phyloP scores from a whole-genome alignment of 1,139 yeast species.

The Nakaseomyces sp. region DNA sequence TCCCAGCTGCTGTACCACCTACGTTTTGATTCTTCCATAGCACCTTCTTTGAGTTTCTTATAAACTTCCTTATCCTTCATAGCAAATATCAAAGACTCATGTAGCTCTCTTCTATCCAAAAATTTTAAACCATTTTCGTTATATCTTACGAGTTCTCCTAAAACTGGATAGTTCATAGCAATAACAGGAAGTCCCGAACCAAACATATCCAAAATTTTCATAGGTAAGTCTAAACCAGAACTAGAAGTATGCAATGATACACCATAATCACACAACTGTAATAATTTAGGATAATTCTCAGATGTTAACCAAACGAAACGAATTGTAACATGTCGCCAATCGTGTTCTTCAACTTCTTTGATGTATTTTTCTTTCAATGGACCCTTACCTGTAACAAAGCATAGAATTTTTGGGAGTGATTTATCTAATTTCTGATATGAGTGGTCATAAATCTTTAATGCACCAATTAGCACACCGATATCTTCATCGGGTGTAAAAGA shows the following conservation, averaged over 20 bases:
- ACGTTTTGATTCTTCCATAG: constrained; percentile 51
- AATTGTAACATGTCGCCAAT: constrained; percentile 44
- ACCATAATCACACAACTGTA: constrained; percentile 78
- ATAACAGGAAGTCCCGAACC: constrained; percentile 94
- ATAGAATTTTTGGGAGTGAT: constrained; percentile 43
- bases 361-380: constrained; percentile 55
- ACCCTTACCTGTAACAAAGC: constrained; percentile 90
- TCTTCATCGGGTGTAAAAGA: constrained; percentile 97
- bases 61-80: constrained; percentile 37
- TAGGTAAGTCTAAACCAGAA: constrained; percentile 89
- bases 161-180: constrained; percentile 66
- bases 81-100: constrained; percentile 39
- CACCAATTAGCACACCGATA: constrained; percentile 56
- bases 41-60: constrained; percentile 51
- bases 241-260: constrained; percentile 86
- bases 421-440: constrained; percentile 21
- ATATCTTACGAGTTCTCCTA: constrained; percentile 49
- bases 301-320: constrained; percentile 67
- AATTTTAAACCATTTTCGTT: constrained; percentile 41
- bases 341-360: constrained; percentile 37
- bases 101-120: constrained; percentile 40
- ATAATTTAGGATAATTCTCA: constrained; percentile 70
- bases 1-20: constrained; percentile 81
- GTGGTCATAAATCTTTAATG: constrained; percentile 53
- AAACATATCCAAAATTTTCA: constrained; percentile 94